Percentiles rank a stretch among this genome's conserved stretches.
phyloP scores from a whole-genome alignment of 2,329 filamentous ascomycete species.

The Epicoccum sorghinum region DNA sequence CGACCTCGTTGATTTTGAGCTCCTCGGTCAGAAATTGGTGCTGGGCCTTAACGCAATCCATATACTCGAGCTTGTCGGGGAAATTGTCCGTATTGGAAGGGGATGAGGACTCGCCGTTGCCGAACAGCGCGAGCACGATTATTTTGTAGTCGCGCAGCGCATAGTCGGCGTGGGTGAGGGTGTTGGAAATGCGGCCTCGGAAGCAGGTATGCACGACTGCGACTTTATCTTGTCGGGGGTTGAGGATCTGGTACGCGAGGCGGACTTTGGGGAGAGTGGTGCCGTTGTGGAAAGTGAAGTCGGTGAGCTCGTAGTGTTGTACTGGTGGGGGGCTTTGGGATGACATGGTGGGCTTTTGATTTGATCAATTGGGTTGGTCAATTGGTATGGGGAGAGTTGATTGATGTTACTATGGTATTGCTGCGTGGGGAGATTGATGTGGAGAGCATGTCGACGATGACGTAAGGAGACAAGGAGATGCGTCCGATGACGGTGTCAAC shows the following conservation, averaged over 20 bases:
- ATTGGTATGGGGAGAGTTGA: not conserved
- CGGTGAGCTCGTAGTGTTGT: slow-evolving; percentile 20
- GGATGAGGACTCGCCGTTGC: slow-evolving; percentile 61
- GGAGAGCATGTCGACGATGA: slow-evolving; percentile 8
- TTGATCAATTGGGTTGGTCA: not conserved
- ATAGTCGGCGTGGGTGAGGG: slow-evolving; percentile 54
- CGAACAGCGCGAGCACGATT: slow-evolving; percentile 59
- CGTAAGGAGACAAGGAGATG: slow-evolving; percentile 1
- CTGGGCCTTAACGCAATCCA: slow-evolving; percentile 61
- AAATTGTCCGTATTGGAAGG: slow-evolving; percentile 58
- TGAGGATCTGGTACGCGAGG: slow-evolving; percentile 34
- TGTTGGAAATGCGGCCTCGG: slow-evolving; percentile 57
- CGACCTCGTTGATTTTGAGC: slow-evolving; percentile 53
- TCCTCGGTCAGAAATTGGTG: slow-evolving; percentile 49
- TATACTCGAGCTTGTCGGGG: slow-evolving; percentile 52
- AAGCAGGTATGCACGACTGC: slow-evolving; percentile 62
- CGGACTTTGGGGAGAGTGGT: slow-evolving; percentile 19
- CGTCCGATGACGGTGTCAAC: slow-evolving; percentile 5
- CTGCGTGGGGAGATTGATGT: not conserved
- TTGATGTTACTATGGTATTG: not conserved
- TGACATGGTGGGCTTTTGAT: slow-evolving; percentile 8
- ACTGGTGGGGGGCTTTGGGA: slow-evolving; percentile 19
- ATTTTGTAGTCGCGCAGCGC: slow-evolving; percentile 57
- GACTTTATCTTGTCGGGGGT: slow-evolving; percentile 29
- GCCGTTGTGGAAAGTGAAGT: slow-evolving; percentile 30